These are phyloP conservation scores for Venturia nashicola DNA, from an alignment of 2,329 filamentous ascomycete species.

Conservation along the genomic window DNA sequence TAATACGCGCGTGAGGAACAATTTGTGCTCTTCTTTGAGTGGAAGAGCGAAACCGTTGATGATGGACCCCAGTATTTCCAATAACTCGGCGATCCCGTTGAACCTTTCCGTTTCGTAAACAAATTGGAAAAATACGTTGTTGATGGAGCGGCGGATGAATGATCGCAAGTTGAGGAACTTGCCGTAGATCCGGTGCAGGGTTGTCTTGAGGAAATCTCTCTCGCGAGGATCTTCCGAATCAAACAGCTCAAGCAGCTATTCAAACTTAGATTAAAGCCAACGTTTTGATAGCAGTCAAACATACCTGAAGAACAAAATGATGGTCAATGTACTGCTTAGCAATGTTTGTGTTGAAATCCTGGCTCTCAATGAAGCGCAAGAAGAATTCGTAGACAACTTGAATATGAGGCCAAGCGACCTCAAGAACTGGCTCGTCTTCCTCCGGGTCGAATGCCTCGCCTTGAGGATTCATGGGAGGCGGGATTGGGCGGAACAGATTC, in stretches of 20 bases:
- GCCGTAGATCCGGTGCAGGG: slow-evolving; percentile 92
- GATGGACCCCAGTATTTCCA: slow-evolving; percentile 95
- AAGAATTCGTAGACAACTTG: slow-evolving; percentile 99
- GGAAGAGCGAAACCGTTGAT: slow-evolving; percentile 98
- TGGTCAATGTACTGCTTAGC: slow-evolving; percentile 98
- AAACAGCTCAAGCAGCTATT: slow-evolving; percentile 81
- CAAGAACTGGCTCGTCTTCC: slow-evolving; percentile 93
- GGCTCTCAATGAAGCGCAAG: slow-evolving; percentile 95
- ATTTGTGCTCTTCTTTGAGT: slow-evolving; percentile 96
- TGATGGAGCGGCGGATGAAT: slow-evolving; percentile 95
- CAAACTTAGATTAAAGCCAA: slow-evolving; percentile 6
- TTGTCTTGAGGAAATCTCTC: slow-evolving; percentile 95
- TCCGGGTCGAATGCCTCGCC: slow-evolving; percentile 97
- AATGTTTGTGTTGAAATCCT: slow-evolving; percentile 99
- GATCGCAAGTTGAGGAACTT: slow-evolving; percentile 97
- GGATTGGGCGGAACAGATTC: slow-evolving; percentile 94
- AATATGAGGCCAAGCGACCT: slow-evolving; percentile 98
- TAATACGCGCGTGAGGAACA: slow-evolving; percentile 87
- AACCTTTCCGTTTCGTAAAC: slow-evolving; percentile 97
- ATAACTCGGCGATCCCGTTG: slow-evolving; percentile 91
- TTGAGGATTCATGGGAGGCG: slow-evolving; percentile 92
- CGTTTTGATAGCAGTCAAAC: slow-evolving; percentile 12
- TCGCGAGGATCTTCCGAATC: slow-evolving; percentile 96
- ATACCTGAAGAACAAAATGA: slow-evolving; percentile 75
- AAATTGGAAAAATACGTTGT: slow-evolving; percentile 99